Conservation (phyloP, 1,284 basidiomycete species). For the Ceratobasidium sp. region DNA sequence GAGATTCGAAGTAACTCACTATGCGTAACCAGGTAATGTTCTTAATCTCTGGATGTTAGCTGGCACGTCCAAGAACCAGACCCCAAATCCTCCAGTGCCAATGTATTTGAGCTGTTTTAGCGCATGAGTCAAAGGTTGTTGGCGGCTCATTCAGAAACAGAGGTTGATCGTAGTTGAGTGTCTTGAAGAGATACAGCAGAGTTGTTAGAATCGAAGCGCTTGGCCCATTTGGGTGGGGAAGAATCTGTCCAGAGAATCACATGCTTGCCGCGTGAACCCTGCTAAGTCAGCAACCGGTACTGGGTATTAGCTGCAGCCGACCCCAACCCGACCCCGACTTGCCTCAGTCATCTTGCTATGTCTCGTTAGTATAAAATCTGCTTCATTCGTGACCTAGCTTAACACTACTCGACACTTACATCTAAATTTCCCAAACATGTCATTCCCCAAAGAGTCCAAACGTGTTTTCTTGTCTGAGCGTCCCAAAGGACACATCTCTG, state of each 20-base stretch:
- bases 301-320: conserved; percentile 3
- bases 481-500: conserved; percentile 70
- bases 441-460: conserved; percentile 62
- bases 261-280: background rate
- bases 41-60: conserved; percentile 17
- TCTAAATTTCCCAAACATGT: conserved; percentile 39
- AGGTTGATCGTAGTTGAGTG: background rate
- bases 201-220: conserved; percentile 8
- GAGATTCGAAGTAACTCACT: conserved; percentile 2
- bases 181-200: background rate
- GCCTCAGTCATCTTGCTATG: conserved; percentile 1
- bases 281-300: conserved; percentile 2
- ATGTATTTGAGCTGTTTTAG: conserved; percentile 46
- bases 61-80: conserved; percentile 40
- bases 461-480: conserved; percentile 78
- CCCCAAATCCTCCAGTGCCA: conserved; percentile 42
- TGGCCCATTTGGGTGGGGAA: conserved; percentile 19
- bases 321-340: conserved; percentile 34
- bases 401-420: background rate
- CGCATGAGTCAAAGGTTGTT: conserved; percentile 34
- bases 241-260: conserved; percentile 30
- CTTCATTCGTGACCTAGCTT: background rate
- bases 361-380: background rate
- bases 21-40: conserved; percentile 13
- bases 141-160: conserved; percentile 34